Percentiles rank a stretch among this genome's conserved stretches.
Evolutionary conservation across 1,284 basidiomycete genomes (phyloP).

Genomic region (Phellopilus nigrolimitatus): DNA sequence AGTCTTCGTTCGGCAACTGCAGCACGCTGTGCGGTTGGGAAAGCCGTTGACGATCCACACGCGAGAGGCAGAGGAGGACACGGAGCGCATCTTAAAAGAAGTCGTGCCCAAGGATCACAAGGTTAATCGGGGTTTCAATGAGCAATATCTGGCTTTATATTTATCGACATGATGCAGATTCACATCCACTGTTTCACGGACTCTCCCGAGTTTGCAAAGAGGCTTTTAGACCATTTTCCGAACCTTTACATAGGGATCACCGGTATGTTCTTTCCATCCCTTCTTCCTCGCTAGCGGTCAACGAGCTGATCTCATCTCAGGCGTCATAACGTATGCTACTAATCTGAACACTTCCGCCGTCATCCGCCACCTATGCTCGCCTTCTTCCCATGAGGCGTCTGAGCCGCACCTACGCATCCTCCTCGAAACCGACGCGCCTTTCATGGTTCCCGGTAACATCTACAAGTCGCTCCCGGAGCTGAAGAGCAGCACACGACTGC

Average conservation of each 20-base stretch:
- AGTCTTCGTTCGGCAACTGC: slow-evolving; percentile 64
- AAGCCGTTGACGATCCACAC: slow-evolving; percentile 80
- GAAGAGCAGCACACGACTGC: slow-evolving; percentile 49
- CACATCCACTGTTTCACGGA: slow-evolving; percentile 83
- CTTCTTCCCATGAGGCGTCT: not conserved
- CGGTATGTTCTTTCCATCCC: slow-evolving; percentile 33
- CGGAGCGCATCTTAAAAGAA: slow-evolving; percentile 67
- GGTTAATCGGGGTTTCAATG: slow-evolving; percentile 34
- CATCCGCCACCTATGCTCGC: slow-evolving; percentile 44
- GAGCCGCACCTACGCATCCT: slow-evolving; percentile 49
- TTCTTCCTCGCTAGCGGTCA: not conserved
- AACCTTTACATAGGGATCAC: slow-evolving; percentile 80
- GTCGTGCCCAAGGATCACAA: slow-evolving; percentile 65
- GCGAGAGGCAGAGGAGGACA: slow-evolving; percentile 75
- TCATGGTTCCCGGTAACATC: slow-evolving; percentile 74
- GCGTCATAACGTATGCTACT: slow-evolving; percentile 72
- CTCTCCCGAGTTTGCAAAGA: slow-evolving; percentile 61
- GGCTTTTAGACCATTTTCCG: slow-evolving; percentile 69
- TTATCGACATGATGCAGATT: slow-evolving; percentile 39
- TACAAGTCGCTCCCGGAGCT: slow-evolving; percentile 50
- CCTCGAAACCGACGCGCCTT: slow-evolving; percentile 80
- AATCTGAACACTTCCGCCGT: slow-evolving; percentile 64
- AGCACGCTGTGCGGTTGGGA: slow-evolving; percentile 55
- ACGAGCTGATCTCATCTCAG: slow-evolving; percentile 30
- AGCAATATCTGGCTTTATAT: not conserved